These are phyloP conservation scores for Themeda triandra DNA, from an alignment of 176 grass and related monocot species.

Conservation along the genomic window DNA sequence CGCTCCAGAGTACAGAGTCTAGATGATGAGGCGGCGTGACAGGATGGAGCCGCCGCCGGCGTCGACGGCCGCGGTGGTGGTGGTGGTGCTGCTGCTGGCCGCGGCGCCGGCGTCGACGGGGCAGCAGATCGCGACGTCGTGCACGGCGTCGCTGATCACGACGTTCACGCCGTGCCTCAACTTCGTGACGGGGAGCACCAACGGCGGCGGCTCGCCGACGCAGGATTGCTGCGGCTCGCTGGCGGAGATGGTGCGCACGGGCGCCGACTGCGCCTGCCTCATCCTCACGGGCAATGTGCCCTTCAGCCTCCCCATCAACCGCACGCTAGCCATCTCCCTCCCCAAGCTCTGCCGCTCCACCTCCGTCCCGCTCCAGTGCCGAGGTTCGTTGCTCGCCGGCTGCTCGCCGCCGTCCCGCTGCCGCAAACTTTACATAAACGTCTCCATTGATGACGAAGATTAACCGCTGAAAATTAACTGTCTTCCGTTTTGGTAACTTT, in stretches of 20 bases:
- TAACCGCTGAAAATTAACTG: neutral
- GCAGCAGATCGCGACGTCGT: conserved; percentile 72
- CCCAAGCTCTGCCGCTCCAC: conserved; percentile 50
- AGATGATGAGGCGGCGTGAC: neutral
- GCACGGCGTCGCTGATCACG: conserved; percentile 53
- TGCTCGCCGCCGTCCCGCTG: neutral
- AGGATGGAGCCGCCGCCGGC: neutral
- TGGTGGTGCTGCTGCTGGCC: neutral
- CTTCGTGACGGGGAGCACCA: conserved; percentile 90
- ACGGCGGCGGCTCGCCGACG: conserved; percentile 82
- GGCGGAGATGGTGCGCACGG: conserved; percentile 33
- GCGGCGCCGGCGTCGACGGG: conserved; percentile 27
- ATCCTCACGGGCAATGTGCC: conserved; percentile 89
- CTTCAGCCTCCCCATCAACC: conserved; percentile 85
- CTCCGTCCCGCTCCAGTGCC: conserved; percentile 81
- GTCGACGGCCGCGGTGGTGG: neutral
- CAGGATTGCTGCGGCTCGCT: conserved; percentile 63
- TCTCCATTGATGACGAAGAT: neutral
- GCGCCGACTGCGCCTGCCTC: conserved; percentile 65
- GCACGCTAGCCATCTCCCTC: conserved; percentile 68
- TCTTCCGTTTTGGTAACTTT: neutral
- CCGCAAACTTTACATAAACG: neutral
- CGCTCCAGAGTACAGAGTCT: neutral
- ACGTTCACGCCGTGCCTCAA: conserved; percentile 92
- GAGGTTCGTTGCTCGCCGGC: conserved; percentile 40